Evolutionary conservation across 78 protist genomes (phyloP).

Genomic region (Mastigamoeba balamuthi): DNA sequence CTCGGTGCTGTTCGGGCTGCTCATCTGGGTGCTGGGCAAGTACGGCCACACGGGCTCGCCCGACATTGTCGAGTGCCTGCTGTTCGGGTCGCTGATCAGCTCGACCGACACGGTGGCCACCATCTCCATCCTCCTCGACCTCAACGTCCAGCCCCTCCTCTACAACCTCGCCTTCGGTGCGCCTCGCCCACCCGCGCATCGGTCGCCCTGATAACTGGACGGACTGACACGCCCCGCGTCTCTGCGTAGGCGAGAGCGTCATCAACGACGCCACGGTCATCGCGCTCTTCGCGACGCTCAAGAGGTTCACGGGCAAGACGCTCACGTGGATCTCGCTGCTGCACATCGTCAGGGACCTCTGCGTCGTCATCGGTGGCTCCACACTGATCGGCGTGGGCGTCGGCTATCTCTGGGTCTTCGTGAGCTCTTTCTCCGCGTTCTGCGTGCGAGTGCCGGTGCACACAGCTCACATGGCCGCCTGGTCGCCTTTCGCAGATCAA

Average conservation of each 20-base stretch:
- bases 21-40: too few relatives aligned
- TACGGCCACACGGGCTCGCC: too few relatives aligned
- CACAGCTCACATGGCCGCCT: too few relatives aligned
- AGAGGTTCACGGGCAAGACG: background rate
- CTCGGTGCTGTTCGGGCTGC: too few relatives aligned
- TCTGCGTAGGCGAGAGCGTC: too few relatives aligned
- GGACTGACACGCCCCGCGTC: too few relatives aligned
- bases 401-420: background rate
- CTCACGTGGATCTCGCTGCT: background rate
- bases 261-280: constrained; percentile 68
- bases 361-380: background rate
- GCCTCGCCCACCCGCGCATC: too few relatives aligned
- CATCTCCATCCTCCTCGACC: constrained; percentile 41
- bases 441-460: background rate
- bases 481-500: too few relatives aligned
- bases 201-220: too few relatives aligned
- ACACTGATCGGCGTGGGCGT: background rate
- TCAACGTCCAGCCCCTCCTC: constrained; percentile 45
- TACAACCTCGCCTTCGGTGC: constrained; percentile 58
- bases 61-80: background rate
- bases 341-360: constrained; percentile 16
- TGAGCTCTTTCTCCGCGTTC: background rate
- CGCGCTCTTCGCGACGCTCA: constrained; percentile 19
- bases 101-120: constrained; percentile 80
- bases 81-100: constrained; percentile 56